Evolutionary conservation across 306 rosid species (phyloP).

Genomic region (Rubus idaeus): DNA sequence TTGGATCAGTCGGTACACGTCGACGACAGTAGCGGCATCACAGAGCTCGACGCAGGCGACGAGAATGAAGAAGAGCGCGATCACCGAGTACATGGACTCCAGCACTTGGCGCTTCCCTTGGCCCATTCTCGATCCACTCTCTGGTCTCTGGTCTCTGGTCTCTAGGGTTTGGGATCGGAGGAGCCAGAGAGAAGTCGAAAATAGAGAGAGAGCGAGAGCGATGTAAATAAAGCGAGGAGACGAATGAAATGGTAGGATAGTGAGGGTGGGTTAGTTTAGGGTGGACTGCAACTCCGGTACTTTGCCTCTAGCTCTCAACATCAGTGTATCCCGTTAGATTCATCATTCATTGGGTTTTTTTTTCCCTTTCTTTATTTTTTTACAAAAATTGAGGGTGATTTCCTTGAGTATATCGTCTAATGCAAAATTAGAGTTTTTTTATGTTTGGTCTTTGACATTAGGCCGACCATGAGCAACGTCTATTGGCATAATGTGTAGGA

Average conservation of each 20-base stretch:
- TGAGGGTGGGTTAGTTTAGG: neutral
- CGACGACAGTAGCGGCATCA: conserved; percentile 95
- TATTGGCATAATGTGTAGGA: no score
- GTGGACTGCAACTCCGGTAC: conserved; percentile 3
- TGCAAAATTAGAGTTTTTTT: no score
- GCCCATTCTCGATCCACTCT: conserved; percentile 33
- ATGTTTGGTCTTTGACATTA: no score
- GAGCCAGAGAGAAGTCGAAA: neutral
- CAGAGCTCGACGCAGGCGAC: conserved; percentile 90
- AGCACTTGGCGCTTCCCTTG: conserved; percentile 53
- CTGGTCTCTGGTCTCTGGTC: neutral
- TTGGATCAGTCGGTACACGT: conserved; percentile 89
- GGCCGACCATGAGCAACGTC: no score
- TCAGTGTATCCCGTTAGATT: no score
- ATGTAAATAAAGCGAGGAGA: neutral
- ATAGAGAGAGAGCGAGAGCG: neutral
- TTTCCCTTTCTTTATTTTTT: no score
- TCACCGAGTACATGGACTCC: conserved; percentile 67
- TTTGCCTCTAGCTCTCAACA: no score
- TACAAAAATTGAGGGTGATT: no score
- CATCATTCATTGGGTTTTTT: no score
- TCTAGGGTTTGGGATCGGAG: conserved; percentile 44
- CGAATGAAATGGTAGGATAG: conserved; percentile 1
- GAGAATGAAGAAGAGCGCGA: conserved; percentile 71
- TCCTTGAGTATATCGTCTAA: no score